Evolutionary conservation across 305 asterid species (phyloP).

Genomic region (Ajuga reptans): DNA sequence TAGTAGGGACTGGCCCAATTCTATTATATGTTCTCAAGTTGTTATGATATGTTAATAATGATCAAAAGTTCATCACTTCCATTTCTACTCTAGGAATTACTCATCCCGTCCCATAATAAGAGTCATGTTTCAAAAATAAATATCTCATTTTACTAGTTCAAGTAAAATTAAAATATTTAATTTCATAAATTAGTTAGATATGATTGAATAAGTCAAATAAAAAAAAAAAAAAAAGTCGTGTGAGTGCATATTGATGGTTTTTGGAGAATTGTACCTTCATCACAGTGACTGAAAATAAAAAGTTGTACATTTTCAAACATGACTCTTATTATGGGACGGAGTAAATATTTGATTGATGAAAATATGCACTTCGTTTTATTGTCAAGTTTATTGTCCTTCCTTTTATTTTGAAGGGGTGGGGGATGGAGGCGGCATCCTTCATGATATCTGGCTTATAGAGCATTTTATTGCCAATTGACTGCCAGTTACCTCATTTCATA

Average conservation of each 20-base stretch:
- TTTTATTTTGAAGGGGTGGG: slow-evolving; percentile 3
- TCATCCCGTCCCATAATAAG: too few species aligned
- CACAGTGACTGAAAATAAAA: too few species aligned
- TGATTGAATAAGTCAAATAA: too few species aligned
- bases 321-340: too few species aligned
- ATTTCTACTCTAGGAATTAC: background rate
- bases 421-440: background rate
- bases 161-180: too few species aligned
- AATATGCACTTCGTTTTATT: background rate
- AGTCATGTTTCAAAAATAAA: too few species aligned
- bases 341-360: background rate
- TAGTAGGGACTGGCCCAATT: slow-evolving; percentile 1
- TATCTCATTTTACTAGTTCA: too few species aligned
- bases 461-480: background rate
- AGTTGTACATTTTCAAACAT: too few species aligned
- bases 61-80: background rate
- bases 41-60: background rate
- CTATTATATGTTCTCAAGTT: background rate
- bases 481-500: slow-evolving; percentile 5
- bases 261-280: too few species aligned
- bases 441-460: slow-evolving; percentile 3
- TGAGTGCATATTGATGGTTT: too few species aligned
- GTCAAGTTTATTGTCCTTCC: background rate
- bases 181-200: too few species aligned
- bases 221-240: too few species aligned